Base-by-base conservation (phyloP, 1,284 basidiomycete genomes). In the Heimioporus punctisporus region DNA sequence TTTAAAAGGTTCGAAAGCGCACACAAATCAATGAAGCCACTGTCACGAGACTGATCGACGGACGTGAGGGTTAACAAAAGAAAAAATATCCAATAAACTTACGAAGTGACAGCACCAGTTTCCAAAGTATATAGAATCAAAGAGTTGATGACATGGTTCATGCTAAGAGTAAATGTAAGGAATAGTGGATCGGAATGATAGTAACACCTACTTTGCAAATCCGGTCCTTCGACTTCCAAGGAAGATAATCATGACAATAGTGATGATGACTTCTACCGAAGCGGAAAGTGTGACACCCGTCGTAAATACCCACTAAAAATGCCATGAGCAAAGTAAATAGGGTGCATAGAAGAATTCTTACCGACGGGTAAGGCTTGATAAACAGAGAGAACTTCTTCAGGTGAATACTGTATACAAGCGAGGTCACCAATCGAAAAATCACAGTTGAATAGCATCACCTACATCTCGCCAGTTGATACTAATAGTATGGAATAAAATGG, bases 71-170 rank as follows among this genome's bases (percentile, higher is more conserved):
- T 63, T n/a, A 14, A 37, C 34, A 19, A 14, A 62, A 40, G 11
- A 26, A 44, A 26, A 5, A 27, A 9, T 44, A 19, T 6, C 14
- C 6, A 44, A 25, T 52, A 30, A 5, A 42, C 46, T 10, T 7
- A 80, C 80, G 72, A 76, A 12, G 81, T 83, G 10, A 83, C 57
- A 5, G 74, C 61, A 5, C 81, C 82, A 5, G 77, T 84, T 56
- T 84, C 81, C 14, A 84, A 64, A 0, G 82, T 79, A 51, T 84
- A 84, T 4, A 83, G 53, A 46, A 79, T 82, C 47, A 84, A 64
- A 0, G 72, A 66, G 52, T 83, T 79, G 30, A 84, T 72, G 40
- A 83, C 65, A 34, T 76, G 71, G 46, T 78, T 76, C 75, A 83
- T 76, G 46, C 80, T 82, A 31, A 25, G 25, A 28, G 14, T 2